Evolutionary conservation across 2,329 filamentous ascomycete species (phyloP).

Genomic region (Diaporthe sp.): DNA sequence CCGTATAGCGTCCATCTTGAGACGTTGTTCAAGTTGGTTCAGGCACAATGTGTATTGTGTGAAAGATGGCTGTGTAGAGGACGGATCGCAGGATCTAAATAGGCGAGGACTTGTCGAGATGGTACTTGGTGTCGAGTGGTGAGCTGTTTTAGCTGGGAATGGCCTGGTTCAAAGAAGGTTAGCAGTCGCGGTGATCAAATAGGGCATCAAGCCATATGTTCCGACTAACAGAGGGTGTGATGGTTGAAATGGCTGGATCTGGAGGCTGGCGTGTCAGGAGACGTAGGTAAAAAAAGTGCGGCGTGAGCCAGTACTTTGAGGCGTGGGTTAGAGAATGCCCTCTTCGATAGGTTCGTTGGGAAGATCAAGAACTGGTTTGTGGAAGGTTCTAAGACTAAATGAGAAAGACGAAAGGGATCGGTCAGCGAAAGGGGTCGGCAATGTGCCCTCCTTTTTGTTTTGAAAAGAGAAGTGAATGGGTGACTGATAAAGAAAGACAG

Average conservation of each 20-base stretch:
- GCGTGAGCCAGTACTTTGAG: background rate
- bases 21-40: background rate
- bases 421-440: too few relatives aligned
- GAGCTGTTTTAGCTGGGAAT: background rate
- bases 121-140: background rate
- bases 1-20: background rate
- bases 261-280: too few relatives aligned
- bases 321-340: rapidly evolving
- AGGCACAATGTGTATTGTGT: background rate
- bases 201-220: background rate
- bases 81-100: background rate
- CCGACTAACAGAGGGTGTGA: background rate
- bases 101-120: too few relatives aligned
- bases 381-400: background rate
- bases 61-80: background rate
- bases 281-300: background rate
- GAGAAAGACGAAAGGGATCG: background rate
- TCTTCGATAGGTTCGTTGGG: background rate
- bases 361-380: background rate
- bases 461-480: too few relatives aligned
- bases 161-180: background rate
- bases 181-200: background rate
- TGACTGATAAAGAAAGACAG: too few relatives aligned
- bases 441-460: too few relatives aligned
- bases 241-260: background rate